Conservation (phyloP, 495 filamentous ascomycete genomes). For the Evernia prunastri region DNA sequence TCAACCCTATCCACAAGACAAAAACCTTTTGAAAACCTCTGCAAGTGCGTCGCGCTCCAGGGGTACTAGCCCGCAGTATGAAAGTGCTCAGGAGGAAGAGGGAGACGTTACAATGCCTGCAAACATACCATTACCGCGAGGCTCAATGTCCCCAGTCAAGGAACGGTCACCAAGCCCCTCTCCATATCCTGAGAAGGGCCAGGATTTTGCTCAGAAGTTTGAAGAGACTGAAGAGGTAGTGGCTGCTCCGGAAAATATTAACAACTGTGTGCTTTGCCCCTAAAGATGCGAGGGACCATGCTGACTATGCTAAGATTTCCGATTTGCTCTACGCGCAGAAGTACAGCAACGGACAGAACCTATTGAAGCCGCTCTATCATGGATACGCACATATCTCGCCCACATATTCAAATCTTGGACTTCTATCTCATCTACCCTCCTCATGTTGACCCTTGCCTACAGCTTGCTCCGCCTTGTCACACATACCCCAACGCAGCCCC, state of each 20-base stretch:
- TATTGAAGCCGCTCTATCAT: conserved; percentile 65
- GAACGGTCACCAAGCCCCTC: conserved; percentile 47
- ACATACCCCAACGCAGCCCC: conserved; percentile 55
- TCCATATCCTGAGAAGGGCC: conserved; percentile 28
- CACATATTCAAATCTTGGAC: conserved; percentile 58
- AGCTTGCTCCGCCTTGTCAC: conserved; percentile 58
- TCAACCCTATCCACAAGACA: conserved; percentile 41
- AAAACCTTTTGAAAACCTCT: conserved; percentile 39
- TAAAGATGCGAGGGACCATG: background rate
- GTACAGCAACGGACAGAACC: conserved; percentile 81
- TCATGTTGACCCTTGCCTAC: conserved; percentile 53
- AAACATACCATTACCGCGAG: conserved; percentile 49
- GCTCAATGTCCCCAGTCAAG: conserved; percentile 47
- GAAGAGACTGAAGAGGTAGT: conserved; percentile 32
- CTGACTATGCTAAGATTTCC: conserved; percentile 58
- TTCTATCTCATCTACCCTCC: conserved; percentile 49
- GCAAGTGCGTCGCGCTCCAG: conserved; percentile 47
- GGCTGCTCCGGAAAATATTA: conserved; percentile 39
- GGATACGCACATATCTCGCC: conserved; percentile 51
- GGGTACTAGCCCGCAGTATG: conserved; percentile 50
- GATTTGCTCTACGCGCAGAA: conserved; percentile 78
- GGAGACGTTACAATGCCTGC: conserved; percentile 52
- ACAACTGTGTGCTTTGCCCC: conserved; percentile 45
- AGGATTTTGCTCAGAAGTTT: conserved; percentile 24
- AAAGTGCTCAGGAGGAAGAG: conserved; percentile 36